A percentile compares a stretch with the other conserved stretches of the same genome.
Conservation (phyloP, 805 yeast species). For the Teunomyces pallodes region DNA sequence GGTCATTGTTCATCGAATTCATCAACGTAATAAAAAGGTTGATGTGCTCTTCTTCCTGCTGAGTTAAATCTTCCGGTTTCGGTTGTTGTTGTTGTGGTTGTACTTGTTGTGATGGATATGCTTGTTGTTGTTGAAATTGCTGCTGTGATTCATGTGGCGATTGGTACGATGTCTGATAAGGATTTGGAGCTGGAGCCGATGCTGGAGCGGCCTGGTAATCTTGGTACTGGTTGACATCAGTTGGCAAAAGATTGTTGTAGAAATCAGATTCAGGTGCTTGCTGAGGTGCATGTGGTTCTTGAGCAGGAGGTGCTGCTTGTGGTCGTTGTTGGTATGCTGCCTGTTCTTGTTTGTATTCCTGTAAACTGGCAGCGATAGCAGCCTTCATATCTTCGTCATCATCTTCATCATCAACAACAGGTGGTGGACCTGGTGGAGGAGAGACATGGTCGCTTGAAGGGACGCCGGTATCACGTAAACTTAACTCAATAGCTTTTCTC, state of each 20-base stretch:
- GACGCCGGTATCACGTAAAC: slow-evolving; percentile 49
- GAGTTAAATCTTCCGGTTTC: slow-evolving; percentile 40
- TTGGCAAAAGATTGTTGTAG: slow-evolving; percentile 28
- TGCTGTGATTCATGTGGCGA: slow-evolving; percentile 5
- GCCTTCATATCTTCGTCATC: slow-evolving; percentile 85
- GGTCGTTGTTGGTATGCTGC: slow-evolving; percentile 9
- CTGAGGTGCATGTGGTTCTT: slow-evolving; percentile 9
- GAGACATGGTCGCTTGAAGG: neutral
- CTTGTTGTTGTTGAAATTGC: neutral
- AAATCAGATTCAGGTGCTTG: slow-evolving; percentile 22
- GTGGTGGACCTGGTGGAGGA: slow-evolving; percentile 25
- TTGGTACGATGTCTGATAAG: too few species aligned
- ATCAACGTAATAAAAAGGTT: slow-evolving; percentile 68
- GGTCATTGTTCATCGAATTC: slow-evolving; percentile 46
- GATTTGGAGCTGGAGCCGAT: too few species aligned
- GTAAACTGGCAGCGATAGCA: slow-evolving; percentile 89
- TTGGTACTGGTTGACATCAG: slow-evolving; percentile 6
- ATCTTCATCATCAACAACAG: slow-evolving; percentile 51
- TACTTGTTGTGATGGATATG: neutral
- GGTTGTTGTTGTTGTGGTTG: slow-evolving; percentile 8
- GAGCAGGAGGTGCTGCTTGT: neutral
- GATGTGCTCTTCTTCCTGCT: slow-evolving; percentile 68
- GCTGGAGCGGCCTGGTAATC: slow-evolving; percentile 1
- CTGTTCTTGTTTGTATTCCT: slow-evolving; percentile 55
- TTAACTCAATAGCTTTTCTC: slow-evolving; percentile 72